phyloP scores from a whole-genome alignment of 2,329 filamentous ascomycete genomes.

The Exophiala sp. region DNA sequence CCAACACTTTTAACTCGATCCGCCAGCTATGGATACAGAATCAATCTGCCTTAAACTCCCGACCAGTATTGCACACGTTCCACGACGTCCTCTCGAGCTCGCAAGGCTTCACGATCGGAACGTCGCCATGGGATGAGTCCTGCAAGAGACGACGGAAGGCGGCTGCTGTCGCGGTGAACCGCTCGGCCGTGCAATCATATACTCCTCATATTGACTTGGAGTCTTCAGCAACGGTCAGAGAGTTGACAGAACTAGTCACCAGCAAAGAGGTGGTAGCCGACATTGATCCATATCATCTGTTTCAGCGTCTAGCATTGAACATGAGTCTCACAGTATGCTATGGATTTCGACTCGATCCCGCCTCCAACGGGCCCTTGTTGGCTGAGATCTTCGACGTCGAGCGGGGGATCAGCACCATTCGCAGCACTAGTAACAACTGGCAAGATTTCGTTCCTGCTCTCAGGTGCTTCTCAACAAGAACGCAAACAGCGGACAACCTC shows the following conservation, averaged over 20 bases:
- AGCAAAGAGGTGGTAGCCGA: slow-evolving; percentile 56
- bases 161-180: slow-evolving; percentile 72
- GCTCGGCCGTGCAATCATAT: slow-evolving; percentile 71
- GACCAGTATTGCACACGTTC: slow-evolving; percentile 75
- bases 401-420: slow-evolving; percentile 68
- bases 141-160: slow-evolving; percentile 74
- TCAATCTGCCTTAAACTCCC: slow-evolving; percentile 71
- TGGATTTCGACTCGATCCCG: slow-evolving; percentile 69
- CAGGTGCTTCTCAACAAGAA: slow-evolving; percentile 57
- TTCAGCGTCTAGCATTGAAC: slow-evolving; percentile 72
- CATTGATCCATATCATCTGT: slow-evolving; percentile 68
- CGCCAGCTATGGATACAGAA: slow-evolving; percentile 71
- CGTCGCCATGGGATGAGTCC: slow-evolving; percentile 77
- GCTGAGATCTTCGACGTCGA: slow-evolving; percentile 73
- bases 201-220: slow-evolving; percentile 80
- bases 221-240: slow-evolving; percentile 66
- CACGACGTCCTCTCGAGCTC: slow-evolving; percentile 73
- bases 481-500: slow-evolving; percentile 60
- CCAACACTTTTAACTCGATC: slow-evolving; percentile 72
- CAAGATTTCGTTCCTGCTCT: slow-evolving; percentile 78
- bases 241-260: slow-evolving; percentile 62
- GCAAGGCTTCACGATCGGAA: slow-evolving; percentile 77
- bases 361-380: slow-evolving; percentile 63
- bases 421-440: slow-evolving; percentile 78
- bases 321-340: slow-evolving; percentile 76